Base-by-base conservation (phyloP, 148 eudicot species). In the Silene conica region DNA sequence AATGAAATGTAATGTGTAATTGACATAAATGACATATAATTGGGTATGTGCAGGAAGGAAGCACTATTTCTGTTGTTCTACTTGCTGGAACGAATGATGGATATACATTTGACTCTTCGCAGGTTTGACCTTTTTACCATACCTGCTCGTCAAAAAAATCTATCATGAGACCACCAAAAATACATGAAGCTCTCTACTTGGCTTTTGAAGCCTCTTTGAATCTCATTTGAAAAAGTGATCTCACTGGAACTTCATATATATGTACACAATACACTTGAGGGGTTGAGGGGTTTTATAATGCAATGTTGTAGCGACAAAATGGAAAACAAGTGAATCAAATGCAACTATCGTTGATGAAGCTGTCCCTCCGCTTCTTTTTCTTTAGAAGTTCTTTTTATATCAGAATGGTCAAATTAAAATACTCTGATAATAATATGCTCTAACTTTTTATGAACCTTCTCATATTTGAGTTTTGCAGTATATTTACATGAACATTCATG, bases 1-100 rank as follows among this genome's bases (percentile, higher is more conserved):
- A 59, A 13, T 48, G 19, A 14, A 38, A 43, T 77, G 68, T 70
- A 18, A 61, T 58, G 61, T 34, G 41, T 38, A 41, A 3, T 48
- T 76, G 69, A 80, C 62, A 59, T 67, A 26, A 50, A 26, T 69
- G 43, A 69, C 60, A 25, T 50, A 46, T 41, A 48, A 60, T 69
- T 52, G 64, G 57, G 38, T 77, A 16, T 63, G 70, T 85, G 84
- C 85, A 88, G 92, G 92, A 89, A 81, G 96, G 96, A 81, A 82
- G 82, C 74, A 76, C 71, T 31, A 87, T 78, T 22, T 82, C 87
- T 59, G 71, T 93, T 72, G 83, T 77, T 65, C 74, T 93, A 62
- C 75, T 89, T 79, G 96, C 86, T 77, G 98, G 98, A 61, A 76
- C 85, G 52, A 74, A 78, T 80, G 86, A 84, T 76, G 98, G 94